These are phyloP conservation scores for Malus sylvestris DNA, from an alignment of 306 rosid species.

Conservation along the genomic window DNA sequence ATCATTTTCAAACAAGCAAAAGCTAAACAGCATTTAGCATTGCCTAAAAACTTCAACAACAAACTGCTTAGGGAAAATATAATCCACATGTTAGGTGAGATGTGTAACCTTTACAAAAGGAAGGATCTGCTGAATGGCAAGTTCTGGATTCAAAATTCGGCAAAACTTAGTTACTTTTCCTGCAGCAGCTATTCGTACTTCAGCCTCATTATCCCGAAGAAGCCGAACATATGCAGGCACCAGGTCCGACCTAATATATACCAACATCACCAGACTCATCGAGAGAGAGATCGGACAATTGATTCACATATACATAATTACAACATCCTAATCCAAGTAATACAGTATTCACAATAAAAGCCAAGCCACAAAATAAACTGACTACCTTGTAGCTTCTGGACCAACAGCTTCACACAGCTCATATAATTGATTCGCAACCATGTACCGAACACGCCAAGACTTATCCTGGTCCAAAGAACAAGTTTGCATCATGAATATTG, in stretches of 20 bases:
- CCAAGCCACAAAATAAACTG: neutral
- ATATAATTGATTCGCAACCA: constrained; percentile 95
- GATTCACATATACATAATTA: neutral
- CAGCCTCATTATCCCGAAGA: constrained; percentile 98
- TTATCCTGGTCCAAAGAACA: constrained; percentile 55
- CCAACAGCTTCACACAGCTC: constrained; percentile 98
- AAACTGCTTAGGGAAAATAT: neutral
- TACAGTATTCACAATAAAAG: neutral
- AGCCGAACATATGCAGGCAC: constrained; percentile 96
- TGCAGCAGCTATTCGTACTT: constrained; percentile 99
- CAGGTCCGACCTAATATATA: constrained; percentile 51
- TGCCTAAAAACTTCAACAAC: neutral
- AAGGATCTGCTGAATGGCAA: constrained; percentile 84
- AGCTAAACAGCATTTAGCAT: neutral
- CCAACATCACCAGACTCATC: neutral
- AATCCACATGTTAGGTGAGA: constrained; percentile 14
- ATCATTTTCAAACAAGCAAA: neutral
- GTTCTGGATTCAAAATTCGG: constrained; percentile 81
- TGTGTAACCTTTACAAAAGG: constrained; percentile 84
- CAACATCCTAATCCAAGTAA: neutral
- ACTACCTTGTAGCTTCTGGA: constrained; percentile 90
- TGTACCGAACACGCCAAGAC: constrained; percentile 99
- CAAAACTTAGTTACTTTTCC: constrained; percentile 96
- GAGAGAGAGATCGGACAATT: neutral
- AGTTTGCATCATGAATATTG: constrained; percentile 6